Base-by-base conservation (phyloP, 192 early-diverging fungal species). In the Spinellus fusiger region DNA sequence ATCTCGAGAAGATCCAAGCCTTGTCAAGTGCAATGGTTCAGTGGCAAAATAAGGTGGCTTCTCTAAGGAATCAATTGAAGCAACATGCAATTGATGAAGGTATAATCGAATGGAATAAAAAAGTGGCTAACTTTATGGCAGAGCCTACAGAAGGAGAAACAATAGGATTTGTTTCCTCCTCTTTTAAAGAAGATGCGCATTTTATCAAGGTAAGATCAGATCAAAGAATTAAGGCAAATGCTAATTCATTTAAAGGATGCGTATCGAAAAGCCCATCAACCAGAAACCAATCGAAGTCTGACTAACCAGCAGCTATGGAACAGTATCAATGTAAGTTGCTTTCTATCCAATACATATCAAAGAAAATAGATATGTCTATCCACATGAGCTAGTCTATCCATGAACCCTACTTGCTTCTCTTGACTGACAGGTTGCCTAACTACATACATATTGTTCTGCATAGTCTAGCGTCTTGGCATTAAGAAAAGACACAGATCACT, bases 1-100 rank as follows among this genome's bases (percentile, higher is more conserved):
- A 61, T n/a, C 31, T 61, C 9, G 49, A 50, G 37, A 61, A 61
- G 26, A 34, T 61, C 5, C 59, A 61, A 25, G 23, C 20, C 9
- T 27, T 51, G 23, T 50, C 59, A n/a, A 50, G 47, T 35, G 23
- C 59, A 25, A 34, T 61, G 32, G 49, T 35, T n/a, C 32, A 20
- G 2, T 37, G 48, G 23, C 48, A 49, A 13, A 8, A 2, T 5
- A 61, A 13, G 0, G 23, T 51, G 6, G 33, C 47, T 22, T 51
- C 47, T 28, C 26, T 61, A 50, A 31, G 49, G 37, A 23, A 49
- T 0, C 47, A 50, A 26, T 51, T 61, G 37, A 61, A 38, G 15
- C 20, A 35, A 0, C 29, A 61, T 35, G 12, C 32, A 4, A 61
- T 61, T 26, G 32, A 50, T 37, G 59, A 61, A 38, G 59, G 59